Percentiles rank a stretch among this genome's conserved stretches.
Evolutionary conservation across 306 rosid species (phyloP).

Genomic region (Begonia masoniana): DNA sequence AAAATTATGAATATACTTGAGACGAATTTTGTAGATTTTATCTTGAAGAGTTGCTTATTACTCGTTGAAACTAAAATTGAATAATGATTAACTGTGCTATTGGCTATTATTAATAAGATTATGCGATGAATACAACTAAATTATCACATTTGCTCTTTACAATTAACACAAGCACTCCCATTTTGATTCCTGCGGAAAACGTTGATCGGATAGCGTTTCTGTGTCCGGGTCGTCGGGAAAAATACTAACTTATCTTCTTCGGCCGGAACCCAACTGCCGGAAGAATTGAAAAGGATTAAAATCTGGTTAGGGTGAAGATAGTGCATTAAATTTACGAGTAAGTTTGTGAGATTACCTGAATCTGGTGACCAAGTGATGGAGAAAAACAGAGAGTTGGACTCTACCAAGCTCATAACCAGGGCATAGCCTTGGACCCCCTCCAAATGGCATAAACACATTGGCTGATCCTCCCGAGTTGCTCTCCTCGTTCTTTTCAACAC

Average conservation of each 20-base stretch:
- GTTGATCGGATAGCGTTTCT: conserved; percentile 72
- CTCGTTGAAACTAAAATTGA: too few relatives aligned
- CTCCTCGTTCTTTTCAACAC: conserved; percentile 30
- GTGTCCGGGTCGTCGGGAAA: conserved; percentile 93
- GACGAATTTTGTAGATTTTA: too few relatives aligned
- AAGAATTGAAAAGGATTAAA: background rate
- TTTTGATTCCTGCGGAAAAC: conserved; percentile 27
- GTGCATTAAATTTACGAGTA: too few relatives aligned
- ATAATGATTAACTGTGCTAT: too few relatives aligned
- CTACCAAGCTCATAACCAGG: conserved; percentile 94
- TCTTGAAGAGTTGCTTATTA: too few relatives aligned
- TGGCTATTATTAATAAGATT: background rate
- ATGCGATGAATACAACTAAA: background rate
- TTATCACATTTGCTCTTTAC: conserved; percentile 2
- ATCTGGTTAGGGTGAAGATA: background rate
- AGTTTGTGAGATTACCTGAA: conserved; percentile 33
- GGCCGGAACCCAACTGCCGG: conserved; percentile 73
- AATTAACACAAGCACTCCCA: background rate
- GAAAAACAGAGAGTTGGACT: conserved; percentile 81
- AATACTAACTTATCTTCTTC: conserved; percentile 89
- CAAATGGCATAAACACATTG: conserved; percentile 73
- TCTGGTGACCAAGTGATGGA: conserved; percentile 67
- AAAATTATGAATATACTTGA: too few relatives aligned
- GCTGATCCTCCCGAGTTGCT: conserved; percentile 23
- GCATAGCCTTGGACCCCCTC: conserved; percentile 86